A percentile compares a stretch with the other conserved stretches of the same genome.
These are phyloP conservation scores for Ramaria rubella DNA, from an alignment of 768 basidiomycete species.

Conservation along the genomic window DNA sequence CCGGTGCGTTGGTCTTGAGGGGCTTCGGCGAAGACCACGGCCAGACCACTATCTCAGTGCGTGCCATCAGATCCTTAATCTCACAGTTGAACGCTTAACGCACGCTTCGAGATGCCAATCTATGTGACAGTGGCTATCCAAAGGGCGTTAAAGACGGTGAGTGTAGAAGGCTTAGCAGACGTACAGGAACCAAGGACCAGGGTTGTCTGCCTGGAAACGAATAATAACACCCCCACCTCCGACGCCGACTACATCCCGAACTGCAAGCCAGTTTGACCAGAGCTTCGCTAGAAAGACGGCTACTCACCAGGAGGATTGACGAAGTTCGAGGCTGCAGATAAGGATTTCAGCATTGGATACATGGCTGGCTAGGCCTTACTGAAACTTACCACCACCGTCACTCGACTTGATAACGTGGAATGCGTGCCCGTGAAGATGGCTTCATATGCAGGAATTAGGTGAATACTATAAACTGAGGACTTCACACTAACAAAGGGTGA, in stretches of 20 bases:
- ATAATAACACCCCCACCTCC: conserved; percentile 39
- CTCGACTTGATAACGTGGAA: conserved; percentile 34
- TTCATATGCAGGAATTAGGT: not conserved
- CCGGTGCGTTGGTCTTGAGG: too few species aligned
- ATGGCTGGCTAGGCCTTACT: too few species aligned
- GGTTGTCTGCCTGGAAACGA: conserved; percentile 44
- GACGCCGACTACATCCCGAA: conserved; percentile 2
- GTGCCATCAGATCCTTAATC: too few species aligned
- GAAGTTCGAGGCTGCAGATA: conserved; percentile 32
- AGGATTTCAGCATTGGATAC: too few species aligned
- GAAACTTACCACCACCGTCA: conserved; percentile 21
- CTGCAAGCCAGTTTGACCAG: too few species aligned
- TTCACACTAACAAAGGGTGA: not conserved
- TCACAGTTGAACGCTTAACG: not conserved
- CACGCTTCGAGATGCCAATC: conserved; percentile 31
- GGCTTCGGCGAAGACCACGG: too few species aligned
- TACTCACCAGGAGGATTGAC: conserved; percentile 27
- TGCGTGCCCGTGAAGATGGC: conserved; percentile 2
- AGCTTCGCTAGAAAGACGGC: too few species aligned
- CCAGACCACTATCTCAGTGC: too few species aligned
- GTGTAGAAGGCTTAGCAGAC: not conserved
- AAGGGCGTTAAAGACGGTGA: not conserved
- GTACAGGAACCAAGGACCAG: conserved; percentile 41
- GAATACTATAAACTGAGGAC: not conserved
- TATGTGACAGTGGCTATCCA: conserved; percentile 42